Conservation (phyloP, 768 basidiomycete genomes). For the Suillus spraguei region DNA sequence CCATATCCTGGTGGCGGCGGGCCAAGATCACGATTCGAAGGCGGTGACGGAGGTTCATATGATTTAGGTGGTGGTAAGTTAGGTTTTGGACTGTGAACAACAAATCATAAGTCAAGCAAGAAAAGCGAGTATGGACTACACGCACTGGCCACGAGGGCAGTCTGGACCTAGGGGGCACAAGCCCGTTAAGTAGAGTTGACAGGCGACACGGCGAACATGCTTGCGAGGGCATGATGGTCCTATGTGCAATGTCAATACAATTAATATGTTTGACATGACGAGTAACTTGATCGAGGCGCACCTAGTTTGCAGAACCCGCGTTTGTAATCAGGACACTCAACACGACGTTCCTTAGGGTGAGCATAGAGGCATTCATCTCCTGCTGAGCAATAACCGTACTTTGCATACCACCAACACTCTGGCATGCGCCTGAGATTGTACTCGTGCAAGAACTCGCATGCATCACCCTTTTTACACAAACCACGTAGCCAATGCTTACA, state of each 20-base stretch:
- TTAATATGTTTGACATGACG: slow-evolving; percentile 11
- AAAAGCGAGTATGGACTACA: slow-evolving; percentile 23
- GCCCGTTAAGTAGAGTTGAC: slow-evolving; percentile 88
- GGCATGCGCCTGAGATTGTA: slow-evolving; percentile 98
- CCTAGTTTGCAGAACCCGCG: slow-evolving; percentile 95
- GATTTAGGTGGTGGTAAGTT: slow-evolving; percentile 66
- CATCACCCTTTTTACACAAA: slow-evolving; percentile 96
- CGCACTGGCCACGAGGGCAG: slow-evolving; percentile 89
- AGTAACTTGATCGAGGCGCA: slow-evolving; percentile 38
- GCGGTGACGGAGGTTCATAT: slow-evolving; percentile 77
- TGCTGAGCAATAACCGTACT: slow-evolving; percentile 95
- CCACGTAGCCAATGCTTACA: slow-evolving; percentile 99
- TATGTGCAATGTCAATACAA: slow-evolving; percentile 31
- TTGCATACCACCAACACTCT: slow-evolving; percentile 98
- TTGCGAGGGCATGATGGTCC: slow-evolving; percentile 90
- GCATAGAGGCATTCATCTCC: slow-evolving; percentile 98
- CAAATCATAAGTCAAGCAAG: slow-evolving; percentile 14
- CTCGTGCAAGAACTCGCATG: slow-evolving; percentile 98
- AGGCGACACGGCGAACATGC: slow-evolving; percentile 89
- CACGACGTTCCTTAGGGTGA: slow-evolving; percentile 87
- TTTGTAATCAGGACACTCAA: slow-evolving; percentile 95
- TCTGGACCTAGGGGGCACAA: slow-evolving; percentile 91
- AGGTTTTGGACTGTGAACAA: slow-evolving; percentile 69
- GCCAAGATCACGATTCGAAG: slow-evolving; percentile 77
- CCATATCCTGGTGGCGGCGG: slow-evolving; percentile 94